Base-by-base conservation (phyloP, 306 rosid species). In the Oxytropis ochrocephala region DNA sequence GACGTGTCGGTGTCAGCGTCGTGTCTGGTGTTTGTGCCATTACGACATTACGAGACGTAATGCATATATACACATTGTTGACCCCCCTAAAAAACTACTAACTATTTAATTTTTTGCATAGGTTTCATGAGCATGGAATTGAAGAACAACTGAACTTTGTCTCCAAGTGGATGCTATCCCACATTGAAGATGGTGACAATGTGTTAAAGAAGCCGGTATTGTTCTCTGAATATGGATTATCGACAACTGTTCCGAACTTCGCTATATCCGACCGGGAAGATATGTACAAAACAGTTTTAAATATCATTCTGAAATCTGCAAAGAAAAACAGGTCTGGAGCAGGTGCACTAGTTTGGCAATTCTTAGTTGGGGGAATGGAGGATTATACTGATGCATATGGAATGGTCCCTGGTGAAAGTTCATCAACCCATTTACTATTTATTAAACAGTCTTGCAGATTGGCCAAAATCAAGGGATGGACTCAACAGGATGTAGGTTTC, bases 101-200 rank as follows among this genome's bases (percentile, higher is more conserved):
- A 2, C 17, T 53, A 27, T 8, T 51, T n/a, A n/a, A 6, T 10
- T 29, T 50, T 66, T 72, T 77, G 17, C 44, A 16, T 54, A 94
- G 96, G 98, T 88, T 87, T 71, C 87, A 83, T 59, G 84, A 77
- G 30, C 84, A 81, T 80, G 77, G 35, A 47, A 76, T 94, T 42
- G 96, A 91, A 70, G 90, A 86, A 29, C 84, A 86, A 48, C 85
- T 94, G 33, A 84, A 84, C 51, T 94, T 84, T 63, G 88, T 91
- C 11, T 78, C 82, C 67, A 94, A 94, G 82, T 94, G 99, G 99
- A 89, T 85, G 97, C 80, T 53, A 64, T 94, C 99, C 39, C 99
- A 94, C 87, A 91, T 94, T 59, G 97, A 91, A 78, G 99, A 94
- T 60, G 91, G 99, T n/a, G 87, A 91, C 78, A 70, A 65, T 72